Conservation (phyloP, 2,329 filamentous ascomycete species). For the Ascochyta koolunga region DNA sequence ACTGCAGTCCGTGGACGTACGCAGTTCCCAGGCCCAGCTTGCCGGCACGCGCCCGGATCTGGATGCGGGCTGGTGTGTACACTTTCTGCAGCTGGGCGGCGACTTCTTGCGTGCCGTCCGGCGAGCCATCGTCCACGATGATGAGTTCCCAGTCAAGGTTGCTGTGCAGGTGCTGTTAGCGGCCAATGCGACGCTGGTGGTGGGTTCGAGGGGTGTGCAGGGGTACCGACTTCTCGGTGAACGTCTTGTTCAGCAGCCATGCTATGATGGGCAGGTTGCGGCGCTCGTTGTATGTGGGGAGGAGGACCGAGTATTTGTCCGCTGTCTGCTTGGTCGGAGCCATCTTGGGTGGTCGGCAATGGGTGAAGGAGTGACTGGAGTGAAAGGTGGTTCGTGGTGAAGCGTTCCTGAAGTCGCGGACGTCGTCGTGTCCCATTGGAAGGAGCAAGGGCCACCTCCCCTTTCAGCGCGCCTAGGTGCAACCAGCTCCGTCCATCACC, state of each 20-base stretch:
- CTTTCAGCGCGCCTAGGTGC: constrained; percentile 25
- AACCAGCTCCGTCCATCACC: constrained; percentile 6
- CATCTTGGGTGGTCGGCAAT: constrained; percentile 32
- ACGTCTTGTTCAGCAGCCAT: constrained; percentile 92
- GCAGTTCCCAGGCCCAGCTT: constrained; percentile 97
- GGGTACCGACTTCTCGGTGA: constrained; percentile 76
- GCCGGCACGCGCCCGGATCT: constrained; percentile 86
- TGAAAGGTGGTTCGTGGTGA: constrained; percentile 18
- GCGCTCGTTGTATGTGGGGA: constrained; percentile 98
- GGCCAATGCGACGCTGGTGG: neutral
- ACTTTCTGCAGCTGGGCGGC: constrained; percentile 88
- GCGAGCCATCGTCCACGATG: constrained; percentile 97
- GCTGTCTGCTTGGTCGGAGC: constrained; percentile 49
- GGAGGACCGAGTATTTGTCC: constrained; percentile 94
- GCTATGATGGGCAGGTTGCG: constrained; percentile 94
- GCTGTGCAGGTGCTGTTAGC: constrained; percentile 54
- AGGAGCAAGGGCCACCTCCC: constrained; percentile 24
- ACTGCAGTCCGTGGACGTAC: constrained; percentile 93
- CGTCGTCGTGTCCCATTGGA: constrained; percentile 34
- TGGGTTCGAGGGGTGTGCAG: constrained; percentile 7
- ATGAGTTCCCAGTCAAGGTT: constrained; percentile 96
- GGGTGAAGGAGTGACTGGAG: constrained; percentile 39
- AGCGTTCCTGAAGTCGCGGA: constrained; percentile 20
- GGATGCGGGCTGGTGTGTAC: constrained; percentile 76
- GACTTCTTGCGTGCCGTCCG: constrained; percentile 91